These are phyloP conservation scores for Waltergamsia citrina DNA, from an alignment of 2,329 filamentous ascomycete genomes.

Conservation along the genomic window DNA sequence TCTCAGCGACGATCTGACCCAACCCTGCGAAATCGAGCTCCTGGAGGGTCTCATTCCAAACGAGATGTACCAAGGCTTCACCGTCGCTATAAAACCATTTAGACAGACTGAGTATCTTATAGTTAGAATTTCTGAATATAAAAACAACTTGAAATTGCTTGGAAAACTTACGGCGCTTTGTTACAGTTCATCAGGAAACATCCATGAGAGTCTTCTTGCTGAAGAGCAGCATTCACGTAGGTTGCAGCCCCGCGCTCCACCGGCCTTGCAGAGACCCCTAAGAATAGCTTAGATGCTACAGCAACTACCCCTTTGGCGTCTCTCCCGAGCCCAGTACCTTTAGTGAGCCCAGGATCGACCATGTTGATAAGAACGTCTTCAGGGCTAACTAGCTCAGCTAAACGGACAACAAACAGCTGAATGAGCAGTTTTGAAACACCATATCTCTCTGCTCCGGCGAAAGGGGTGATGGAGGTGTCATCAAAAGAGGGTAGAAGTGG, in stretches of 20 bases:
- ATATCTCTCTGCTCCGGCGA: constrained; percentile 14
- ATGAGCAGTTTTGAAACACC: constrained; percentile 17
- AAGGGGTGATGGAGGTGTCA: constrained; percentile 10
- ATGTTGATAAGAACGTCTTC: constrained; percentile 25
- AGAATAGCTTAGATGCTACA: neutral
- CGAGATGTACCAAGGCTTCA: neutral
- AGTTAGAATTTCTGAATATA: neutral
- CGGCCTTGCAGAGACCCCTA: constrained; percentile 16
- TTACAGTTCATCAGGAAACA: constrained; percentile 39
- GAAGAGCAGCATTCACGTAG: constrained; percentile 34
- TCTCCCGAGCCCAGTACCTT: constrained; percentile 13
- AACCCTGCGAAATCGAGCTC: too few relatives aligned
- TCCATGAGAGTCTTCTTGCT: constrained; percentile 40
- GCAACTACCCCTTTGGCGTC: constrained; percentile 4
- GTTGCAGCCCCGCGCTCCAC: constrained; percentile 30
- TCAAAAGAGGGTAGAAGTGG: constrained; percentile 19
- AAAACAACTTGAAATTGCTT: neutral
- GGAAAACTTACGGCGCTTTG: constrained; percentile 29
- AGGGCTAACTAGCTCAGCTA: constrained; percentile 22
- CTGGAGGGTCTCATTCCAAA: constrained; percentile 4
- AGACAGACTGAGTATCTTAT: neutral
- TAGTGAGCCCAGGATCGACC: constrained; percentile 20
- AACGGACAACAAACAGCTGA: constrained; percentile 24
- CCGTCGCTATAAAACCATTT: neutral
- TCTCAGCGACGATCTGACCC: too few relatives aligned